Conservation (phyloP, 139 green algal species). For the Chlorella vulgaris region DNA sequence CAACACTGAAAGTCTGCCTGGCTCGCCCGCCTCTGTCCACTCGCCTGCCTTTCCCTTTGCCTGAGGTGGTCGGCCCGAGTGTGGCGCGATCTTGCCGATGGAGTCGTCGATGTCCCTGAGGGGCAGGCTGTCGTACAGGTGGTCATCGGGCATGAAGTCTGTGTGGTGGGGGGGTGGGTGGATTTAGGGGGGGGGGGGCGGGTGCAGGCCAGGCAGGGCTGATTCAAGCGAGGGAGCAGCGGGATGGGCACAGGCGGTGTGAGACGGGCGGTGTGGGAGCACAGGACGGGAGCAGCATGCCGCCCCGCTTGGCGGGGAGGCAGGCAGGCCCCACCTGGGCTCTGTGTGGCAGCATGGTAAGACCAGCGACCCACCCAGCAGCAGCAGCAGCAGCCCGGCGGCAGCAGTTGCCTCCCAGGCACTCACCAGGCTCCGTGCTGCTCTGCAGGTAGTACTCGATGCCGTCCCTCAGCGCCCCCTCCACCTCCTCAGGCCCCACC, state of each 20-base stretch:
- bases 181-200: background rate
- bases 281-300: too few species aligned
- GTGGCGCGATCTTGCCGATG: slow-evolving; percentile 39
- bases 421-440: slow-evolving; percentile 3
- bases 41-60: slow-evolving; percentile 11
- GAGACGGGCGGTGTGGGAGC: too few species aligned
- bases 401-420: too few species aligned
- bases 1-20: too few species aligned
- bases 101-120: slow-evolving; percentile 33
- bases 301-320: too few species aligned
- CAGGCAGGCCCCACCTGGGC: too few species aligned
- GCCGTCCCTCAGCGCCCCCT: slow-evolving; percentile 36
- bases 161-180: too few species aligned
- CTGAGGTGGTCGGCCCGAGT: slow-evolving; percentile 5
- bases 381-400: too few species aligned
- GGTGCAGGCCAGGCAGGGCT: background rate
- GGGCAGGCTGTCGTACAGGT: slow-evolving; percentile 21
- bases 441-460: slow-evolving; percentile 49
- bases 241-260: too few species aligned
- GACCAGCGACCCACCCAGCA: too few species aligned
- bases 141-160: slow-evolving; percentile 12
- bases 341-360: too few species aligned
- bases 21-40: too few species aligned
- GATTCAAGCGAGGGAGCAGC: background rate
- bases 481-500: slow-evolving; percentile 43